Base-by-base conservation (phyloP, 2,329 filamentous ascomycete species). In the Aspergillus piperis region DNA sequence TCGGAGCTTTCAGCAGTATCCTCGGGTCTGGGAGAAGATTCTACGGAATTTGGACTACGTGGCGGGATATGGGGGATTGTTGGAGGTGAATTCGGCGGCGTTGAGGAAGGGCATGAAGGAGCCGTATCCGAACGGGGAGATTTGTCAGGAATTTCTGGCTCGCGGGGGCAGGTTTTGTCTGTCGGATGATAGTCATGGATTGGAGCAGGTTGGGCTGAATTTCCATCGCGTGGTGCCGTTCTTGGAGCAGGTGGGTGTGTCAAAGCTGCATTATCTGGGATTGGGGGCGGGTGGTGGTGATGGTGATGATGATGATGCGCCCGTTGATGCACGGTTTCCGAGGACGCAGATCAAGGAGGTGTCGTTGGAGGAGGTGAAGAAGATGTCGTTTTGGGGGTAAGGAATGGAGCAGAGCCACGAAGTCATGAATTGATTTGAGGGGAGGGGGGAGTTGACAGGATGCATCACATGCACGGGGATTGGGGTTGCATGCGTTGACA, bases 171-270 rank as follows among this genome's bases (percentile, higher is more conserved):
- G 85, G 62, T 96, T 98, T 76, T 96, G 92, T 56, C 83, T 99
- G 68, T 96, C 91, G 6, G 95, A 99, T 75, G 95, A 99, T 77
- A 96, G 92, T 74, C 95, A 99, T 79, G 91, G 91, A 41, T 84
- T 92, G 60, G 89, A 85, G 2, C 94, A 99, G 73, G 84, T 99
- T 5, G 92, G 88, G n/a, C 88, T 91, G 54, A 94, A 96, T 73
- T 98, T 95, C 78, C 72, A 75, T 49, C 85, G 84, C 42, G 86
- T 90, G 5, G 77, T 96, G 60, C 81, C 85, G 1, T 96, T 90
- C 73, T 79, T 96, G 58, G 83, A 86, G 64, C 82, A 64, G 7
- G 70, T 71, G 19, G 78, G 74, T 21, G 77, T 81, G 21, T 59
- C 62, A n/a, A 72, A 66, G 2, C 30, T 80, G 59, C 71, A 79